Evolutionary conservation across 306 rosid species (phyloP).

Genomic region (Cercis canadensis): DNA sequence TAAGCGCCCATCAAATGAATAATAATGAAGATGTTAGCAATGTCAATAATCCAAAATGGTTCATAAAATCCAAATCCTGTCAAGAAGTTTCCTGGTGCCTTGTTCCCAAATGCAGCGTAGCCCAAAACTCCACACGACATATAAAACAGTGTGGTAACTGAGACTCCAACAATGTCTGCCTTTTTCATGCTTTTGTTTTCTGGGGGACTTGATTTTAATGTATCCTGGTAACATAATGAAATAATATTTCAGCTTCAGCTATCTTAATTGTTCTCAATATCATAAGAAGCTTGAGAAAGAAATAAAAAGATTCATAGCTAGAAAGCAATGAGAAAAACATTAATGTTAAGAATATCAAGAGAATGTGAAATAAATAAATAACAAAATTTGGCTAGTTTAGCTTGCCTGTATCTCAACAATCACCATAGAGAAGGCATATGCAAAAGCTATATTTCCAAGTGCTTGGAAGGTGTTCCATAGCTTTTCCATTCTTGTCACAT

Average conservation of each 20-base stretch:
- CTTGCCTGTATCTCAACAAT: slow-evolving; percentile 44
- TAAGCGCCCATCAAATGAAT: slow-evolving; percentile 58
- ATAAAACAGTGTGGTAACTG: slow-evolving; percentile 24
- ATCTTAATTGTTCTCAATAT: no score
- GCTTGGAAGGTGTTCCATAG: slow-evolving; percentile 45
- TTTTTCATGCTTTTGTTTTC: slow-evolving; percentile 55
- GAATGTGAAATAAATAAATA: no score
- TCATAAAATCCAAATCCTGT: slow-evolving; percentile 71
- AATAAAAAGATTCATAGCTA: no score
- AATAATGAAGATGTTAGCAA: slow-evolving; percentile 48
- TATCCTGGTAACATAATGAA: slow-evolving; percentile 36
- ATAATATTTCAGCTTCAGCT: not conserved
- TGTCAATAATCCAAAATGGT: slow-evolving; percentile 56
- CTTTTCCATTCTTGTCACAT: slow-evolving; percentile 36
- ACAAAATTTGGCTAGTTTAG: no score
- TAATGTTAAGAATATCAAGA: no score
- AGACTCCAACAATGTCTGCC: slow-evolving; percentile 23
- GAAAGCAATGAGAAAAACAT: no score
- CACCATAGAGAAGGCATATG: slow-evolving; percentile 40
- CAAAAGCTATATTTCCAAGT: slow-evolving; percentile 54
- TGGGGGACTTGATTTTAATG: slow-evolving; percentile 56
- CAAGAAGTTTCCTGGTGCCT: slow-evolving; percentile 58
- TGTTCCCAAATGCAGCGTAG: slow-evolving; percentile 57
- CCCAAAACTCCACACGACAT: slow-evolving; percentile 49
- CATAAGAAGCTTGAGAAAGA: no score